Base-by-base conservation (phyloP, 148 eudicot species). In the Rhododendron vialii region DNA sequence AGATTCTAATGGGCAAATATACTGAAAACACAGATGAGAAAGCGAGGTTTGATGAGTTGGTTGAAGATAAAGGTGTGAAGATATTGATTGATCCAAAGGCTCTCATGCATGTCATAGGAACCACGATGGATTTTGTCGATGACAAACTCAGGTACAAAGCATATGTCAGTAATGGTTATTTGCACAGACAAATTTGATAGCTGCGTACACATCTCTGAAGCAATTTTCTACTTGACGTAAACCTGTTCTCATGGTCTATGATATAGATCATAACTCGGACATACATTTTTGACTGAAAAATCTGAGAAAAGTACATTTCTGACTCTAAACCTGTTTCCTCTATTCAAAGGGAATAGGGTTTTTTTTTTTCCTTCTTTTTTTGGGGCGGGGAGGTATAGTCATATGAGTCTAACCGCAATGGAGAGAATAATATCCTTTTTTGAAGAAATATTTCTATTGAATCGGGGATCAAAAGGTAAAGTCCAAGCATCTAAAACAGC, bases 61-160 rank as follows among this genome's bases (percentile, higher is more conserved):
- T 96, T 30, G 98, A 96, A 91, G 98, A 96, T 86, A 92, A 96
- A 86, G 99, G 99, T 38, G 99, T 96, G 82, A 96, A 95, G 94
- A 93, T 96, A 86, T 88, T 96, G 63, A 93, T 96, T 86, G 99
- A 96, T 81, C 99, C 99, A 24, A 96, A 96, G 89, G 99, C 99
- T 48, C 92, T 95, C 61, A 96, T 96, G 99, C 99, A 96, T 91
- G 99, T 96, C 18, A 93, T 96, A 50, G 98, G 98, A 82, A 96
- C 99, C 48, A 90, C 94, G 89, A 96, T 96, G 99, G 98, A 96
- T 89, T 96, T 96, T 85, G 92, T 96, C 7, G 99, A 96, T 81
- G 99, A 95, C 88, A 96, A 95, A 86, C 94, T 96, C 87, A 93
- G 99, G 99, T 96, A 88, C 26, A 18, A 47, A 22, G 26, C 45